Base-by-base conservation (phyloP, 345 rosid species). In the Salix koriyanagi region DNA sequence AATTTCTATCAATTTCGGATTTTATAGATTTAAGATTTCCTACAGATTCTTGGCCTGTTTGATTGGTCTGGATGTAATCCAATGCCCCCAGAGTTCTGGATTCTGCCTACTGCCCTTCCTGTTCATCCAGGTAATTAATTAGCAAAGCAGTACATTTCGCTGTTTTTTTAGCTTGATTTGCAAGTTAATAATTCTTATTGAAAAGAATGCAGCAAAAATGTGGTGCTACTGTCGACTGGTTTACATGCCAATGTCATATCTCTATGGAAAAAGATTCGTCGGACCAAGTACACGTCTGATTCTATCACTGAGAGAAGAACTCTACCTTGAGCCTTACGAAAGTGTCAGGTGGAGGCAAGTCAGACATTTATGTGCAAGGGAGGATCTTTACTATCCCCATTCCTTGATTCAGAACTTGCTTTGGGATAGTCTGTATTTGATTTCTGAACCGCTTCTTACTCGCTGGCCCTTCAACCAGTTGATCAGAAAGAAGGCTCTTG, bases 381-480 rank as follows among this genome's bases (percentile, higher is more conserved):
- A 81, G 70, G 75, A 80, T 75, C 23, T 82, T 34, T 86, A 80
- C 72, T 77, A 80, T 16, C 75, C 80, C 5, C 83, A 75, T 54
- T 25, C 76, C 18, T 42, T 37, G 79, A 66, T 75, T 44, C 83
- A 79, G 74, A 75, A 82, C 30, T 67, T 84, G 12, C 37, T 84
- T 30, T 79, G 83, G 77, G 87, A 84, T 32, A 56, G 67, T 67
- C 60, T 84, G 1, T 77, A 82, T 26, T 0, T 71, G n/a, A 13
- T 37, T 6, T 54, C 79, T 0, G 87, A 84, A 39, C 87, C 87
- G 7, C 48, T 84, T 9, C 76, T 81, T 4, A 70, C 80, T 5
- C 70, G 84, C 1, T 79, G 87, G 84, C 84, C 87, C 7, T n/a
- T 84, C 1, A 84, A 73, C 65, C 79, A 81, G 41, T 26, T 81